These are phyloP conservation scores for Saccharum spontaneum DNA, from an alignment of 176 grass and related monocot genomes.

Conservation along the genomic window DNA sequence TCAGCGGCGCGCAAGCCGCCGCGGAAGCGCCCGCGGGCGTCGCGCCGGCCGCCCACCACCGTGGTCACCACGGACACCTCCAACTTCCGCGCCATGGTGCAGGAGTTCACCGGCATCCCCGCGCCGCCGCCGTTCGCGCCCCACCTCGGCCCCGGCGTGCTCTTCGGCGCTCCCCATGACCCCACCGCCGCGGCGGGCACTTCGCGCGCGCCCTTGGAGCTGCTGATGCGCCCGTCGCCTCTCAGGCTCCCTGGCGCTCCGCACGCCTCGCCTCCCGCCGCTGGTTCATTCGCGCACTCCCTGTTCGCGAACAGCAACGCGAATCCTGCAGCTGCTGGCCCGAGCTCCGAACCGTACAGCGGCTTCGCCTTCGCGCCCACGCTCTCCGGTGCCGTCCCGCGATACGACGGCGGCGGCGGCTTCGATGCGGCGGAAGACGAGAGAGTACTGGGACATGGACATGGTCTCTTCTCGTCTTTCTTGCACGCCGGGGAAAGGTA, in stretches of 20 bases:
- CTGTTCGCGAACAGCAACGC: conserved; percentile 5
- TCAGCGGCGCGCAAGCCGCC: background rate
- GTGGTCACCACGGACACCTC: conserved; percentile 67
- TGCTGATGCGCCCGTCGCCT: conserved; percentile 16
- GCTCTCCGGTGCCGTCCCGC: background rate
- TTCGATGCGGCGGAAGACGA: conserved; percentile 11
- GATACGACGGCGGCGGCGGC: background rate
- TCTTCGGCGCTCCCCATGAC: conserved; percentile 18
- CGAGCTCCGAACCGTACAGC: conserved; percentile 5
- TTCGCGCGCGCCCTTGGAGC: background rate
- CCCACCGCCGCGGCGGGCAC: background rate
- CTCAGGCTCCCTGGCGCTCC: conserved; percentile 6
- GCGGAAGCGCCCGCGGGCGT: conserved; percentile 67
- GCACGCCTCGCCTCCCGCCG: background rate
- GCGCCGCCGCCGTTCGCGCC: conserved; percentile 52
- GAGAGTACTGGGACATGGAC: background rate
- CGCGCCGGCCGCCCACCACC: conserved; percentile 63
- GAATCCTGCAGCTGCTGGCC: background rate
- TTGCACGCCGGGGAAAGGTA: conserved; percentile 15
- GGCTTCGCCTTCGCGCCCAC: background rate
- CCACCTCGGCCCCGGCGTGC: conserved; percentile 30
- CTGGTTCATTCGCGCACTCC: background rate
- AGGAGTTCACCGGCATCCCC: conserved; percentile 90
- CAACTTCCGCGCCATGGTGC: conserved; percentile 91
- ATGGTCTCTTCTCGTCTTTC: conserved; percentile 28